Conservation (phyloP, 192 early-diverging fungal genomes). For the Mycoemilia scoparia region DNA sequence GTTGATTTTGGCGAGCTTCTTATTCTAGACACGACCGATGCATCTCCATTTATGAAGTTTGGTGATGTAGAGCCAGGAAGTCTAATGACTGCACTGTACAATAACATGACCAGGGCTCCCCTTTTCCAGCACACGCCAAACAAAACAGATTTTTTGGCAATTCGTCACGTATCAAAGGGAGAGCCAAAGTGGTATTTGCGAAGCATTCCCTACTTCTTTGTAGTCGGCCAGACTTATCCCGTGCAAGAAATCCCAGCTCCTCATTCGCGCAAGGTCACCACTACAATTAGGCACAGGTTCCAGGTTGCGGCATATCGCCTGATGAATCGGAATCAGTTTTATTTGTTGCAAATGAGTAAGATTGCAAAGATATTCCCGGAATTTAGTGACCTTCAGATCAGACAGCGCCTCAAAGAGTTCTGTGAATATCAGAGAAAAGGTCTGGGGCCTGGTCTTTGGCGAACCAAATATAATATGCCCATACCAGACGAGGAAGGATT, state of each 20-base stretch:
- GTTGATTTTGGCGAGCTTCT: conserved; percentile 72
- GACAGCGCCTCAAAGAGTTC: conserved; percentile 90
- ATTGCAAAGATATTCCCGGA: conserved; percentile 69
- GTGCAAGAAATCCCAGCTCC: conserved; percentile 87
- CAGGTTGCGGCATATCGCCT: conserved; percentile 77
- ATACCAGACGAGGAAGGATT: conserved; percentile 78
- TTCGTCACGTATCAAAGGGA: conserved; percentile 60
- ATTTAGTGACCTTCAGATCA: conserved; percentile 69
- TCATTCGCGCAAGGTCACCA: conserved; percentile 80
- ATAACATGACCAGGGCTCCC: conserved; percentile 89
- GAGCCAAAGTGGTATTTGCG: conserved; percentile 73
- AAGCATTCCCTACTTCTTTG: conserved; percentile 62
- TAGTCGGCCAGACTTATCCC: conserved; percentile 86
- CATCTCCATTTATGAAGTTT: conserved; percentile 86
- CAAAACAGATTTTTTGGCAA: conserved; percentile 67
- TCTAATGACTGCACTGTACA: conserved; percentile 71
- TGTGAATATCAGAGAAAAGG: conserved; percentile 78
- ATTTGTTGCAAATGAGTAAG: conserved; percentile 55
- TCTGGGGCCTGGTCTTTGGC: conserved; percentile 80
- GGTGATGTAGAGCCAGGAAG: conserved; percentile 87
- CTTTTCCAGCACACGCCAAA: conserved; percentile 57
- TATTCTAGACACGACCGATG: conserved; percentile 72
- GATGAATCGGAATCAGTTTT: conserved; percentile 63
- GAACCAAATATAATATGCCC: conserved; percentile 47
- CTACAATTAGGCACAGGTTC: conserved; percentile 65